Conservation (phyloP, 2,329 filamentous ascomycete genomes). For the Davidsoniella virescens region DNA sequence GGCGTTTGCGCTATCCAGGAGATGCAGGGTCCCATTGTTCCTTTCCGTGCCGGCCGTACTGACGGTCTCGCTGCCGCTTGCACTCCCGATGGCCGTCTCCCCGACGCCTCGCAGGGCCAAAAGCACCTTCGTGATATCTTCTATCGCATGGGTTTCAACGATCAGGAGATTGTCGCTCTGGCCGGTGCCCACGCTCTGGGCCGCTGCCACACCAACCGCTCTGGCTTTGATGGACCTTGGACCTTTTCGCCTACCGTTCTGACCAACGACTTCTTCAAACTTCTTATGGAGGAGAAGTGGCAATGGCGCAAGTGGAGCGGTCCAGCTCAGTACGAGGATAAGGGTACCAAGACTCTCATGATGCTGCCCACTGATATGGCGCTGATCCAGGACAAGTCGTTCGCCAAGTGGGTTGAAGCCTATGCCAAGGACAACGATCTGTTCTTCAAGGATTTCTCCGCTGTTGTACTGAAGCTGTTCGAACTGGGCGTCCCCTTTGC, state of each 20-base stretch:
- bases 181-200: constrained; percentile 74
- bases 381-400: constrained; percentile 73
- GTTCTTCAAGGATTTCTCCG: constrained; percentile 88
- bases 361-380: constrained; percentile 92
- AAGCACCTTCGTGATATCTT: constrained; percentile 86
- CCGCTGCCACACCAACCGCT: constrained; percentile 78
- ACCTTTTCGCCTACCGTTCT: constrained; percentile 80
- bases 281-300: constrained; percentile 88
- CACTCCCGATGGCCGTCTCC: constrained; percentile 79
- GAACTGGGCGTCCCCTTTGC: constrained; percentile 88
- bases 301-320: constrained; percentile 81
- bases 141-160: constrained; percentile 92
- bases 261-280: constrained; percentile 88
- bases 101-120: constrained; percentile 62
- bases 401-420: constrained; percentile 63
- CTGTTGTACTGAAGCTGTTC: constrained; percentile 66
- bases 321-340: constrained; percentile 76
- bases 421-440: constrained; percentile 81
- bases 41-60: constrained; percentile 71
- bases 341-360: constrained; percentile 76
- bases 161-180: constrained; percentile 89
- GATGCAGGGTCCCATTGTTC: constrained; percentile 77
- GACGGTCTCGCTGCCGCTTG: constrained; percentile 71
- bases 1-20: constrained; percentile 83
- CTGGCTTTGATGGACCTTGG: constrained; percentile 79